Evolutionary conservation across 805 yeast species (phyloP).

Genomic region (Lipomyces anomalus): DNA sequence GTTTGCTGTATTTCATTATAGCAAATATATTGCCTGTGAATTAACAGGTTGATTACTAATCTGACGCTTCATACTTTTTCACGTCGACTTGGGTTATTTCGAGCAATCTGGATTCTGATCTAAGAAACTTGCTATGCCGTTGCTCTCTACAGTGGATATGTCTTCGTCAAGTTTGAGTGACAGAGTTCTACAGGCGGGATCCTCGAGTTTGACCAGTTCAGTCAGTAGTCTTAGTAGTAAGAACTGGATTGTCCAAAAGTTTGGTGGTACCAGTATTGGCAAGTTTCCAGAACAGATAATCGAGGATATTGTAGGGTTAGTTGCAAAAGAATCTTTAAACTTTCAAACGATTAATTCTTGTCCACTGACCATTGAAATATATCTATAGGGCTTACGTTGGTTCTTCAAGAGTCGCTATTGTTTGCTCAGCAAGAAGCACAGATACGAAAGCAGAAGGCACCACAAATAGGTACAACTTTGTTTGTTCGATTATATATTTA

Average conservation of each 20-base stretch:
- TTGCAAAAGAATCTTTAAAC: neutral
- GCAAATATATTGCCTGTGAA: too few relatives aligned
- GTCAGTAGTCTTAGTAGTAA: conserved; percentile 9
- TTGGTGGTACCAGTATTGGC: conserved; percentile 97
- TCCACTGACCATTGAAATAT: neutral
- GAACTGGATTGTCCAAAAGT: conserved; percentile 79
- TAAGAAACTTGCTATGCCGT: neutral
- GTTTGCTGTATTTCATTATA: too few relatives aligned
- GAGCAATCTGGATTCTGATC: too few relatives aligned
- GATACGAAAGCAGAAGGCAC: conserved; percentile 92
- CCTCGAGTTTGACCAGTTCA: conserved; percentile 8
- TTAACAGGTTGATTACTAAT: too few relatives aligned
- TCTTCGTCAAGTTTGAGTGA: conserved; percentile 3
- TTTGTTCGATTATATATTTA: neutral
- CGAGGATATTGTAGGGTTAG: conserved; percentile 59
- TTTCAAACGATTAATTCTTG: neutral
- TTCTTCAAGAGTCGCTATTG: conserved; percentile 73
- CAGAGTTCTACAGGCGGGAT: conserved; percentile 11
- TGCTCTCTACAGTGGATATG: neutral
- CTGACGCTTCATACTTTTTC: too few relatives aligned
- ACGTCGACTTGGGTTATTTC: too few relatives aligned
- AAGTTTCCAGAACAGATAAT: conserved; percentile 84
- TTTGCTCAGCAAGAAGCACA: conserved; percentile 92
- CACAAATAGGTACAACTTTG: conserved; percentile 48
- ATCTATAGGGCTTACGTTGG: conserved; percentile 46